These are phyloP conservation scores for Colletotrichum eremochloae DNA, from an alignment of 2,329 filamentous ascomycete genomes.

Conservation along the genomic window DNA sequence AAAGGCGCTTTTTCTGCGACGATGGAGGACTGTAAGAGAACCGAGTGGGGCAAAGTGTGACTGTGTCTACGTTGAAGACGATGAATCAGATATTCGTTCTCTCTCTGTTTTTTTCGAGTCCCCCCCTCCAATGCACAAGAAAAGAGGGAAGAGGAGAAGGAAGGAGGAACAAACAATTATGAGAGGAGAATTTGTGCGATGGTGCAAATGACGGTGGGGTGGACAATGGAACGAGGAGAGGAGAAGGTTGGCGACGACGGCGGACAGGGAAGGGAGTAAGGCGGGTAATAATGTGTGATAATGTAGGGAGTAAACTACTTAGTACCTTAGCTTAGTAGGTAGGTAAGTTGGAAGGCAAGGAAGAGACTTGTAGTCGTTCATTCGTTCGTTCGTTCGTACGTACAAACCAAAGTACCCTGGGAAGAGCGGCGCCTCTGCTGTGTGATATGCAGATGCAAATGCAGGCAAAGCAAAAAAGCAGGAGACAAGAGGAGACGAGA, in stretches of 20 bases:
- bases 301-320: not conserved
- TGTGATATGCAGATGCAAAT: slow-evolving; percentile 29
- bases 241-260: not conserved
- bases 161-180: not conserved
- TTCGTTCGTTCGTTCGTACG: not conserved
- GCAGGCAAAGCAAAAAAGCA: slow-evolving; percentile 31
- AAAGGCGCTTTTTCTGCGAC: not conserved
- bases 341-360: not conserved
- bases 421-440: not conserved
- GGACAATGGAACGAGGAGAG: slow-evolving; percentile 3
- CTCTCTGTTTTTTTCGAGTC: not conserved
- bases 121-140: not conserved
- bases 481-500: slow-evolving; percentile 1
- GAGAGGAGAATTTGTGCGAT: slow-evolving; percentile 26
- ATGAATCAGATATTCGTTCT: not conserved
- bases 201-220: slow-evolving; percentile 14
- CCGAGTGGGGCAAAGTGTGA: not conserved
- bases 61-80: not conserved
- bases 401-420: not conserved
- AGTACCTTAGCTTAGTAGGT: too few relatives aligned
- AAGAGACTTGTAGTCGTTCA: not conserved
- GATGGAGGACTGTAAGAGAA: not conserved
- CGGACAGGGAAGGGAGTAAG: slow-evolving; percentile 5
- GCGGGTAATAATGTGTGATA: not conserved
- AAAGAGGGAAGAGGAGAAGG: slow-evolving; percentile 1